Percentiles rank a stretch among this genome's conserved stretches.
These are phyloP conservation scores for Ulota crispa DNA, from an alignment of 225 moss, liverwort and hornwort species.

Conservation along the genomic window DNA sequence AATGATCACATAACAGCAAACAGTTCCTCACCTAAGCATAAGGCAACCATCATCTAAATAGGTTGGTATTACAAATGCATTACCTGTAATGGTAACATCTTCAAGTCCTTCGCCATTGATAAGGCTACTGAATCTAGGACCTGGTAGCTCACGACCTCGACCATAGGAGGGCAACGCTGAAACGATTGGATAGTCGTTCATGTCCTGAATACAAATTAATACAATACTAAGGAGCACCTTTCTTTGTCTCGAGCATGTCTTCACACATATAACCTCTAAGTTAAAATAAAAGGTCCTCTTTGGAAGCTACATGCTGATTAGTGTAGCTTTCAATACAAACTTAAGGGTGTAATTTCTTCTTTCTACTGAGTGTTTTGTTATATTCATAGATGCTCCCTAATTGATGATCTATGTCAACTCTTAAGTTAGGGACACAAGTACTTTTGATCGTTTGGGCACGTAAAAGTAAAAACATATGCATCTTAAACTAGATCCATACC, in stretches of 20 bases:
- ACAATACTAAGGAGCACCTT: background rate
- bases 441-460: background rate
- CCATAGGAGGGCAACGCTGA: constrained; percentile 83
- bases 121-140: constrained; percentile 68
- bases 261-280: background rate
- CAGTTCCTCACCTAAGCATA: background rate
- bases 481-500: constrained; percentile 20
- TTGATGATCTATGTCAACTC: background rate
- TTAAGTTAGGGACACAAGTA: background rate
- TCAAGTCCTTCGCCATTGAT: constrained; percentile 70
- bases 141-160: constrained; percentile 86
- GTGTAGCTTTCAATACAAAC: background rate
- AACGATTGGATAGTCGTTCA: constrained; percentile 64
- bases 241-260: background rate
- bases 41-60: background rate
- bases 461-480: background rate
- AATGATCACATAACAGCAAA: background rate
- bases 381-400: background rate
- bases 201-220: constrained; percentile 41
- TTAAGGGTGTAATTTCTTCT: background rate
- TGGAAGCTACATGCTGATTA: background rate
- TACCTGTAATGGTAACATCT: constrained; percentile 83
- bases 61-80: background rate
- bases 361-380: background rate
- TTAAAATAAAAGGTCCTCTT: background rate